Percentiles rank a stretch among this genome's conserved stretches.
Evolutionary conservation across 2,329 filamentous ascomycete genomes (phyloP).

Genomic region (Blastomyces silverae): DNA sequence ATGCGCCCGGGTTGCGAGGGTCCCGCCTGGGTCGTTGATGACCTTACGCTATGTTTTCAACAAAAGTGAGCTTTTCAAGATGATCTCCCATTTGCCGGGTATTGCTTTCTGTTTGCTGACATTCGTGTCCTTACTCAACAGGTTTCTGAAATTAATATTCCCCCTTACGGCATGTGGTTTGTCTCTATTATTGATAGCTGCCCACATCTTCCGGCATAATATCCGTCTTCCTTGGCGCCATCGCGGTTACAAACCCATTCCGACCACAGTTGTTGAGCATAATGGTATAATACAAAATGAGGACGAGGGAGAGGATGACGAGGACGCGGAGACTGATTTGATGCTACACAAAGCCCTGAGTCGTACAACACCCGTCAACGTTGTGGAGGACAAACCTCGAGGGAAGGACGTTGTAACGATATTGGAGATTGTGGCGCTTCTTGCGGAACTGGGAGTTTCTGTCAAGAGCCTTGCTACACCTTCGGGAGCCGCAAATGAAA

Average conservation of each 20-base stretch:
- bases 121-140: constrained; percentile 34
- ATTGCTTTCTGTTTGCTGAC: not conserved
- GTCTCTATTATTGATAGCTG: constrained; percentile 61
- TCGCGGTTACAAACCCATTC: constrained; percentile 50
- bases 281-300: constrained; percentile 57
- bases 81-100: not conserved
- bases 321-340: constrained; percentile 46
- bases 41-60: constrained; percentile 57
- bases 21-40: constrained; percentile 55
- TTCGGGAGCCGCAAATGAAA: constrained; percentile 53
- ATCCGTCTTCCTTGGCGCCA: constrained; percentile 46
- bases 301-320: constrained; percentile 29
- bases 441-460: constrained; percentile 65
- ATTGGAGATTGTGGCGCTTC: constrained; percentile 67
- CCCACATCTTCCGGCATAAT: constrained; percentile 52
- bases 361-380: constrained; percentile 43
- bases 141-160: constrained; percentile 72
- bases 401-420: constrained; percentile 64
- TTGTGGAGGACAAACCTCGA: constrained; percentile 66
- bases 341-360: constrained; percentile 51
- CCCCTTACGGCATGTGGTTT: constrained; percentile 64
- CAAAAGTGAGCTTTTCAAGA: constrained; percentile 40
- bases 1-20: constrained; percentile 46
- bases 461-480: constrained; percentile 56
- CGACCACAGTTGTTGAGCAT: constrained; percentile 34